These are phyloP conservation scores for Dalbergia oliveri DNA, from an alignment of 306 rosid genomes.

Conservation along the genomic window DNA sequence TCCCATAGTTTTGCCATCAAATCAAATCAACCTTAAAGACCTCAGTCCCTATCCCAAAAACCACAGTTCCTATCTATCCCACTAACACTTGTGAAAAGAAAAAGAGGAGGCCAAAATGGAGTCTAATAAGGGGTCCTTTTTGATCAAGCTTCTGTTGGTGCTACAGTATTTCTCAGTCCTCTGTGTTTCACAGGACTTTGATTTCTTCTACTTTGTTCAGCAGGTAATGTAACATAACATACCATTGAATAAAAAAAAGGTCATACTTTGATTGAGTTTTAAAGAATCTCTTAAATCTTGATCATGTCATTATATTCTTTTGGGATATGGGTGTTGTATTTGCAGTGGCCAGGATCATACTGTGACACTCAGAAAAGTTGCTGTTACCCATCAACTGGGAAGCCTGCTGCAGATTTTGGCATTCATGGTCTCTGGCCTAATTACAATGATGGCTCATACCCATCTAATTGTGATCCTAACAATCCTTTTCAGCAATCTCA, in stretches of 20 bases:
- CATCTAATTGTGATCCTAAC: slow-evolving; percentile 74
- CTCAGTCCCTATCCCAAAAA: neutral
- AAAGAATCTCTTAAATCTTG: neutral
- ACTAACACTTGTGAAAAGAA: slow-evolving; percentile 1
- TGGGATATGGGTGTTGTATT: neutral
- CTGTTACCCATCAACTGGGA: slow-evolving; percentile 82
- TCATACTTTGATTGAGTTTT: neutral
- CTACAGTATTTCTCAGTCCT: slow-evolving; percentile 53
- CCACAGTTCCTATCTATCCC: neutral
- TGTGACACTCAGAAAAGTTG: slow-evolving; percentile 76
- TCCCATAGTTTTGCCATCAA: slow-evolving; percentile 18
- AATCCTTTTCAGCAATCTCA: slow-evolving; percentile 59
- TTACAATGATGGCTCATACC: slow-evolving; percentile 67
- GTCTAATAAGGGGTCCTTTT: slow-evolving; percentile 44
- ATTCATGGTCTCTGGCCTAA: slow-evolving; percentile 94
- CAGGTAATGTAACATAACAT: slow-evolving; percentile 57
- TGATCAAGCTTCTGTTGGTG: slow-evolving; percentile 56
- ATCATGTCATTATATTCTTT: neutral
- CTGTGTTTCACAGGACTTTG: slow-evolving; percentile 64
- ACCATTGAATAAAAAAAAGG: neutral
- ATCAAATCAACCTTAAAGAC: neutral
- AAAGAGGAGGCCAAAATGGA: slow-evolving; percentile 41
- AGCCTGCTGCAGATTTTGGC: slow-evolving; percentile 76
- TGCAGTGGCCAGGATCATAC: slow-evolving; percentile 94
- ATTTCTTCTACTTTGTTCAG: slow-evolving; percentile 89